Evolutionary conservation across 2,329 filamentous ascomycete genomes (phyloP), one percentile per base, ranked within the genome.

Genomic region (Trichothecium sympodiale): DNA sequence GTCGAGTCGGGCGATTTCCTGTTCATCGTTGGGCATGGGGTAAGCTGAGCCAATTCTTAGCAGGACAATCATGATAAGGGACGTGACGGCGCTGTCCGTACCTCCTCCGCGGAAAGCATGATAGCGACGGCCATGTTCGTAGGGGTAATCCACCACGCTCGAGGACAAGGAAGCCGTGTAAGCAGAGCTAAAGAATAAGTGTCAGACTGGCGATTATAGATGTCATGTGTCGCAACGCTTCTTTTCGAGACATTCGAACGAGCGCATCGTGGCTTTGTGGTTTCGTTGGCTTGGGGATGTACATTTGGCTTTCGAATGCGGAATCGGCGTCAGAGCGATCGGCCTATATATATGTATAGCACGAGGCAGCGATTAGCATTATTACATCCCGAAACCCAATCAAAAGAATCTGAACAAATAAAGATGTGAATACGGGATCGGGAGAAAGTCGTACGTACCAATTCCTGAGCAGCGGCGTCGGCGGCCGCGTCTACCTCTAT

Each of bases 1-100:
- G 35, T 62, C 56, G 10, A 62, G 47, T 0, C 59, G 55, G 16
- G 61, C 53, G 35, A 56, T 48, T 14, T 62, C 58, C 8, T 50
- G 42, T 31, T 54, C 49, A 8, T 56, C 52, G 8, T 56, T 56
- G 0, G 54, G 54, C 6, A 39, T 32, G 17, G 32, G 37, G 33
- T 48, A 50, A 4, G 25, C 46, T 48, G 20, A 4, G 18, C 18
- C 9, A 9, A 14, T 26, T 17, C n/a, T 29, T n/a, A 16, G 17
- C 17, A 9, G 4, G 2, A 29, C 7, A 8, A 23, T 13, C n/a
- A n/a, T n/a, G n/a, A n/a, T n/a, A n/a, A n/a, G n/a, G n/a, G n/a
- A n/a, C n/a, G n/a, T n/a, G n/a, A n/a, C n/a, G n/a, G n/a, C n/a
- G n/a, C n/a, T n/a, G n/a, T n/a, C n/a, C 41, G 17, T 45, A 56